Percentiles rank a stretch among this genome's conserved stretches.
Evolutionary conservation across 2,329 filamentous ascomycete genomes (phyloP).

Genomic region (Fonsecaea pedrosoi): DNA sequence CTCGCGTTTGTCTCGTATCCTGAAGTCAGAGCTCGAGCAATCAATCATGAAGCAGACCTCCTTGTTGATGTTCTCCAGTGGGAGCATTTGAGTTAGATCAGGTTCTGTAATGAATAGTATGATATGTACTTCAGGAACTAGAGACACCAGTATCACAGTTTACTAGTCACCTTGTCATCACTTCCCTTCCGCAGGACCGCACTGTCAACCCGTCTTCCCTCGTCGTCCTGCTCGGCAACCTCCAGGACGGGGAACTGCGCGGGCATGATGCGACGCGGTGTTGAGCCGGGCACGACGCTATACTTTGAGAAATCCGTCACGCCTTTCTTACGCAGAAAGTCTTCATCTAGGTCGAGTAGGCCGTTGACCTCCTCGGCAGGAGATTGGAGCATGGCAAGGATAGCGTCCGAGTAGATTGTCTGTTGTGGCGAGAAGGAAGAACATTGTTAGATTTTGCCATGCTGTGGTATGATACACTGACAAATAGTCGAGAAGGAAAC

Average conservation of each 20-base stretch:
- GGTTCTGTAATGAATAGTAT: background rate
- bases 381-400: conserved; percentile 72
- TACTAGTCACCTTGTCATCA: conserved; percentile 46
- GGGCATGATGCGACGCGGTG: conserved; percentile 80
- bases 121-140: background rate
- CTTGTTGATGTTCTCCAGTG: too few relatives aligned
- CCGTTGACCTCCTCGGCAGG: conserved; percentile 71
- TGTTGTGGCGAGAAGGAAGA: conserved; percentile 39
- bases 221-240: conserved; percentile 80
- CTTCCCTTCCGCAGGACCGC: conserved; percentile 44
- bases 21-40: too few relatives aligned
- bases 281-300: conserved; percentile 67
- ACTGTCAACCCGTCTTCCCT: conserved; percentile 75
- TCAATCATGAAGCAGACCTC: too few relatives aligned
- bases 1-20: too few relatives aligned
- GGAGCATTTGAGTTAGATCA: too few relatives aligned
- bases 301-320: conserved; percentile 77
- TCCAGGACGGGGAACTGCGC: conserved; percentile 69
- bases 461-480: background rate
- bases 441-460: background rate
- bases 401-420: conserved; percentile 79
- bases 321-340: conserved; percentile 73
- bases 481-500: conserved; percentile 22
- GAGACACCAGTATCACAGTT: background rate
- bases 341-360: conserved; percentile 75